Base-by-base conservation (phyloP, 805 yeast species). In the Starmera dryadoides region DNA sequence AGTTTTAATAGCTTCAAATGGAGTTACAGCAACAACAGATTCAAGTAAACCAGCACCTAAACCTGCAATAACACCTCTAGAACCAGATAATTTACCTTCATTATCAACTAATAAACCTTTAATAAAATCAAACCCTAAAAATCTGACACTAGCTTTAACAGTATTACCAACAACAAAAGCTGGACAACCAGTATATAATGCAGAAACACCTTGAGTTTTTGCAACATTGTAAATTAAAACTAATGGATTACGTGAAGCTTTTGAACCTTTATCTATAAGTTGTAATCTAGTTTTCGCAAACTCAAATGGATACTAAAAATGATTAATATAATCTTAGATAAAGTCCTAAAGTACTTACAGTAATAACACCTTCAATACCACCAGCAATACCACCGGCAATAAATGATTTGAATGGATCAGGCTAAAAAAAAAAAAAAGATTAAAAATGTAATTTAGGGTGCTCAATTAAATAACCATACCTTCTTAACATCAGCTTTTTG, bases 311-410 rank as follows among this genome's bases (percentile, higher is more conserved):
- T 88, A 91, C 56, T 52, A 25, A 15, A 6, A 11, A 28, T 7
- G 7, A 29, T 10, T 10, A 11, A 12, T 21, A 29, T 37, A n/a
- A 23, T 36, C 33, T 33, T 33, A 36, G 34, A 12, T 12, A 16
- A 16, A n/a, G n/a, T 22, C 30, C 16, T 3, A 8, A 11, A 9
- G n/a, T 14, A 48, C 58, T 15, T 42, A 49, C 60, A 0, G 98
- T 91, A 34, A 86, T 72, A 30, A 77, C 77, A 26, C 96, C 96
- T 64, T 91, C 98, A 25, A 89, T 79, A 20, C 96, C 98, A 42
- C 98, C 98, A 0, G 98, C 98, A 0, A 85, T 71, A 38, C 97
- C 96, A 41, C 98, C 98, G 6, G 96, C 98, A 21, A 89, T 68
- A 54, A 91, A 87, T 2, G 97, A 86, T 52, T 83, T 79, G 44